Conservation (phyloP, 192 early-diverging fungal genomes). For the Backusella westeae region DNA sequence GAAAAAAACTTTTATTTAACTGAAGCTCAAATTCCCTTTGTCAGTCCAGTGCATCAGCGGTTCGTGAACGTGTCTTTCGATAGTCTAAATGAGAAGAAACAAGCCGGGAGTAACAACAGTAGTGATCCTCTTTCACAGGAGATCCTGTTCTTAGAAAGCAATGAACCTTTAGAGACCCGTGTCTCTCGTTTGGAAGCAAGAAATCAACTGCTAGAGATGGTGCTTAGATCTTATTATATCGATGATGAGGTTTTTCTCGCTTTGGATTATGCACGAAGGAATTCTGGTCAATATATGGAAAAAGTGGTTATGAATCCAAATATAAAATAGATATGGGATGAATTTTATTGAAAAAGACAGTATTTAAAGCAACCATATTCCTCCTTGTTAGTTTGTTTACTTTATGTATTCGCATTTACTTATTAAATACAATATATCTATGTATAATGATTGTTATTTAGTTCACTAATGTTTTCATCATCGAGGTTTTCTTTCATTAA, state of each 20-base stretch:
- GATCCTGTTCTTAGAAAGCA: not conserved
- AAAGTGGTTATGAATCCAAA: not conserved
- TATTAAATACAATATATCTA: no score
- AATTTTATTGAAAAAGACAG: no score
- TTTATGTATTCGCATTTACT: no score
- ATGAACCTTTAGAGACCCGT: not conserved
- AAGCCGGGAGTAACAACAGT: not conserved
- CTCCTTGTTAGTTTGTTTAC: no score
- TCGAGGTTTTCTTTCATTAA: no score
- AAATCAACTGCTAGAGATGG: constrained; percentile 1
- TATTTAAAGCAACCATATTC: no score
- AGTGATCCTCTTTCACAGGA: not conserved
- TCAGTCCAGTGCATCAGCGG: not conserved
- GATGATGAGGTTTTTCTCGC: not conserved
- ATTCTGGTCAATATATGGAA: not conserved
- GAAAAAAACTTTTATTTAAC: not conserved
- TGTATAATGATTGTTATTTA: no score
- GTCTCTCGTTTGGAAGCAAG: not conserved
- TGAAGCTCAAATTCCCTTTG: not conserved
- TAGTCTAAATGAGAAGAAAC: not conserved
- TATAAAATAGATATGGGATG: no score
- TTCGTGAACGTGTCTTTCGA: not conserved
- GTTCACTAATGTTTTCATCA: no score
- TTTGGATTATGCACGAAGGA: not conserved
- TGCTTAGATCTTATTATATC: constrained; percentile 2